Base-by-base conservation (phyloP, 257 asterid species). In the Solanum ahanhuiri region DNA sequence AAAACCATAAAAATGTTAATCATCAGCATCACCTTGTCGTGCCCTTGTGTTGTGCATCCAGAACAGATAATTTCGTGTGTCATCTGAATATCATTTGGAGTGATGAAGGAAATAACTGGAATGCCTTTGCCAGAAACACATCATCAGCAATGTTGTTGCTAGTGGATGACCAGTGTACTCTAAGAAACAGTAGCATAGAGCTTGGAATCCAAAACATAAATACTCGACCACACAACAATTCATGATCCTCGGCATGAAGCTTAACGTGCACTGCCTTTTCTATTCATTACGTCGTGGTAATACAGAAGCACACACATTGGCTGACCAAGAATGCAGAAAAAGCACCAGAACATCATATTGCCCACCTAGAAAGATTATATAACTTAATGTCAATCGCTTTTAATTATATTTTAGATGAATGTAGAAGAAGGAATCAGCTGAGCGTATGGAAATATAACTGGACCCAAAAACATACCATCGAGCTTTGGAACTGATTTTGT, bases 321-420 rank as follows among this genome's bases (percentile, higher is more conserved):
- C 91, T 97, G 99, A 41, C 99, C 99, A 17, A 94, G 87, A 87
- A 95, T 97, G 86, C 98, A 88, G 91, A 97, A 97, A 73, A 83
- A 92, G 90, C 98, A 95, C 99, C 98, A 97, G 89, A 97, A 97
- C 87, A 95, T 88, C 96, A 93, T 97, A 88, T 97, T 97, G 63
- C 99, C 99, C 88, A 97, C 99, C 99, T 97, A 94, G 77, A 45
- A 25, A 85, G 57, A 71, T 45, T 39, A 85, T 17, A 85, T 64
- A 43, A 33, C 57, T 30, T 45, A 25, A 79, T 45, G 48, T 45
- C 28, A 79, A 25, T 79, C 17, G 10, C 39, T 79, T 45, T 33
- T 28, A 79, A 77, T 48, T 45, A 25, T 9, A 25, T 15, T 77
- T 48, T 45, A 28, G 10, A 45, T 79, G 66, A 48, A 45, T 45